Conservation (phyloP, 2,329 filamentous ascomycete species). For the Elsinoe arachidis region DNA sequence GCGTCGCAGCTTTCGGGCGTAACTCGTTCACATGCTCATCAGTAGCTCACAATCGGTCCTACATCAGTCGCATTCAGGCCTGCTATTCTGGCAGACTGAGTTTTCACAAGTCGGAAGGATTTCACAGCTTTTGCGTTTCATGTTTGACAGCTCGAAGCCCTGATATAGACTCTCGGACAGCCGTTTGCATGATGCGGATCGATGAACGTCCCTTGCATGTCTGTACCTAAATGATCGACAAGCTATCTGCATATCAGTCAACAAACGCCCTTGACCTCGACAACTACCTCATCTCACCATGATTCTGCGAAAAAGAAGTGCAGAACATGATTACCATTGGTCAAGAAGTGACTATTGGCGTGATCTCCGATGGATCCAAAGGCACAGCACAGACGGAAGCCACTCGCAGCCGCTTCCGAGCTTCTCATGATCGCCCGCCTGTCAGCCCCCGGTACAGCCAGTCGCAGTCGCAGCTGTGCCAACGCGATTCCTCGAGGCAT, state of each 20-base stretch:
- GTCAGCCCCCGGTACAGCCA: slow-evolving; percentile 10
- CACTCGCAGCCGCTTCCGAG: slow-evolving; percentile 11
- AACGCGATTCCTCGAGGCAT: background rate
- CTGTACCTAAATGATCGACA: slow-evolving; percentile 1
- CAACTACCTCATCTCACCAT: background rate
- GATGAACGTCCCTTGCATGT: slow-evolving; percentile 2
- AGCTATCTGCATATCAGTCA: background rate
- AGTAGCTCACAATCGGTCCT: background rate
- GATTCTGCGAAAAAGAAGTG: background rate
- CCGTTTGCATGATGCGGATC: background rate
- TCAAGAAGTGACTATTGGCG: slow-evolving; percentile 1
- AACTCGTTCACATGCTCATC: slow-evolving; percentile 1
- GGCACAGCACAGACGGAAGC: slow-evolving; percentile 12
- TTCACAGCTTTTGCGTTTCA: background rate
- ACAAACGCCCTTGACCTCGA: background rate
- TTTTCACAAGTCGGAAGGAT: background rate
- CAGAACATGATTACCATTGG: background rate
- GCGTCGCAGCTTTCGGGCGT: background rate
- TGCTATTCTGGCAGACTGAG: slow-evolving; percentile 1
- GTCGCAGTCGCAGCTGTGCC: slow-evolving; percentile 2
- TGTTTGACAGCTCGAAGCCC: background rate
- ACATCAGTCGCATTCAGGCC: background rate
- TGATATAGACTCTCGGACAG: slow-evolving; percentile 1
- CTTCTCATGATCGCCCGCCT: slow-evolving; percentile 6
- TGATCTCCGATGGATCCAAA: slow-evolving; percentile 11